These are phyloP conservation scores for Mortierella sp. DNA, from an alignment of 371 early-diverging fungal genomes.

Conservation along the genomic window DNA sequence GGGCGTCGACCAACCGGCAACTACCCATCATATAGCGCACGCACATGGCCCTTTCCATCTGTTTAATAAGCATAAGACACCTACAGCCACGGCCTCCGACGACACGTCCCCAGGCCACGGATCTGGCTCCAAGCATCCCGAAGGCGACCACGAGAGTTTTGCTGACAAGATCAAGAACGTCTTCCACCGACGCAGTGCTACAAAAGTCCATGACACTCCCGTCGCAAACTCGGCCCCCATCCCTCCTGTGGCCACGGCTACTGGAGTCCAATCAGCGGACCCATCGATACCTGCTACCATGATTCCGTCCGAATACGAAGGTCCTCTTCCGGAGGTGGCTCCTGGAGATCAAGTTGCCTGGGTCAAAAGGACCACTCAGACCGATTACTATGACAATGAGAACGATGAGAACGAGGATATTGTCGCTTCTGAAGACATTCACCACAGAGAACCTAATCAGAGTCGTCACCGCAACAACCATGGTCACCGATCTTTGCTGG, in stretches of 20 bases:
- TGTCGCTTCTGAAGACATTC: background rate
- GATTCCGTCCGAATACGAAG: slow-evolving; percentile 10
- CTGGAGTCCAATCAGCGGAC: background rate
- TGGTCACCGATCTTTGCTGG: background rate
- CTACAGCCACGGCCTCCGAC: background rate
- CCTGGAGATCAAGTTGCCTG: slow-evolving; percentile 29
- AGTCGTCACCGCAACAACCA: background rate
- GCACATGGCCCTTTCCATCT: background rate
- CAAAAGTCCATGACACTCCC: background rate
- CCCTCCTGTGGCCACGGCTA: background rate
- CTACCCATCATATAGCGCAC: slow-evolving; percentile 9
- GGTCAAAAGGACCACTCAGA: slow-evolving; percentile 27
- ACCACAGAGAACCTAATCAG: background rate
- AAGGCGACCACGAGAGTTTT: slow-evolving; percentile 1
- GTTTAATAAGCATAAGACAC: background rate
- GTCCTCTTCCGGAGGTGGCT: slow-evolving; percentile 19
- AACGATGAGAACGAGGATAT: background rate
- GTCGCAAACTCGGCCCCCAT: background rate
- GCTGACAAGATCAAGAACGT: slow-evolving; percentile 14
- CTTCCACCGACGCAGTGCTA: slow-evolving; percentile 8
- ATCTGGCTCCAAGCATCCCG: background rate
- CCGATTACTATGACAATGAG: slow-evolving; percentile 25
- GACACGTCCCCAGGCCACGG: too few relatives aligned
- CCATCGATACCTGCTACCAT: background rate
- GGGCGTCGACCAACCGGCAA: slow-evolving; percentile 16